Evolutionary conservation across 2,329 filamentous ascomycete species (phyloP).

Genomic region (Akanthomyces lecanii): DNA sequence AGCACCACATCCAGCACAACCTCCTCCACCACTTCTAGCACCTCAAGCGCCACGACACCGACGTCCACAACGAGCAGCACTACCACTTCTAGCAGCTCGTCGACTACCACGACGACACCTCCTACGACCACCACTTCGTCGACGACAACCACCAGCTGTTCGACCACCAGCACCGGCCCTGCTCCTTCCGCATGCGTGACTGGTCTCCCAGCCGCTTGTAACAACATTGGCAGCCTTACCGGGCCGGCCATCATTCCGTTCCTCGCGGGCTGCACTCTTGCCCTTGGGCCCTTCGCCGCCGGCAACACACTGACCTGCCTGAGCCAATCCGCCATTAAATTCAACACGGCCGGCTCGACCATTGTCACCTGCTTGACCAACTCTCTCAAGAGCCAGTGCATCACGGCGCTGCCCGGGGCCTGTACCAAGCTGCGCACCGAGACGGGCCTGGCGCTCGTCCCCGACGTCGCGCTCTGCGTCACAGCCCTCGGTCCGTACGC

Average conservation of each 20-base stretch:
- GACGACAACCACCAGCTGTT: neutral
- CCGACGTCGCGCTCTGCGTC: conserved; percentile 6
- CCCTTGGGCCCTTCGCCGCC: neutral
- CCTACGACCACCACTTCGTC: neutral
- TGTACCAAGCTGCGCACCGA: conserved; percentile 5
- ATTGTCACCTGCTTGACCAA: neutral
- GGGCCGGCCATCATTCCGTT: neutral
- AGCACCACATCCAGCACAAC: neutral
- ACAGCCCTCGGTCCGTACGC: conserved; percentile 17
- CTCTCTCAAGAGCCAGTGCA: conserved; percentile 9
- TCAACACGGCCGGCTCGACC: neutral
- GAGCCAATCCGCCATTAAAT: neutral
- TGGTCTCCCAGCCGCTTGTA: neutral
- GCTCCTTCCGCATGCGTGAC: conserved; percentile 1
- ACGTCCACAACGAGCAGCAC: neutral
- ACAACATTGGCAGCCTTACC: neutral
- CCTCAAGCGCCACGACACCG: neutral
- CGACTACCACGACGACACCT: neutral
- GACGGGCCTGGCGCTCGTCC: neutral
- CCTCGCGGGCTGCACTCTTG: neutral
- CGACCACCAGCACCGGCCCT: neutral
- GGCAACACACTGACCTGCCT: neutral
- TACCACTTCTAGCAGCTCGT: neutral
- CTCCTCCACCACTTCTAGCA: too few relatives aligned
- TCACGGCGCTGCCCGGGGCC: conserved; percentile 3